Percentiles rank a stretch among this genome's conserved stretches.
These are phyloP conservation scores for Leishmania arabica DNA, from an alignment of 208 protist species.

Conservation along the genomic window DNA sequence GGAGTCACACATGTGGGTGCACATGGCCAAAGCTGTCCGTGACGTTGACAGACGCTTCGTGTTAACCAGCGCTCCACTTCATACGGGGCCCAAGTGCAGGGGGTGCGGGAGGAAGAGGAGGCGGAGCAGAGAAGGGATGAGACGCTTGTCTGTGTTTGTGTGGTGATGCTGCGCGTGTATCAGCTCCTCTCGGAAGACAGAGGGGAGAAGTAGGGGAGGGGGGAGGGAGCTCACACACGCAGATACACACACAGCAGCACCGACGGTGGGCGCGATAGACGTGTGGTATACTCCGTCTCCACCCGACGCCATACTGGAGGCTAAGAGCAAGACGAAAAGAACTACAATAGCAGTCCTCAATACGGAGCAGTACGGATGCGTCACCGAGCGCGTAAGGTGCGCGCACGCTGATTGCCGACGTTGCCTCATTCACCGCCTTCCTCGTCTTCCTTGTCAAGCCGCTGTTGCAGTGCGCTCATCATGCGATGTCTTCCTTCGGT, in stretches of 20 bases:
- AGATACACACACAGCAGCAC: background rate
- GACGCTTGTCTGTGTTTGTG: background rate
- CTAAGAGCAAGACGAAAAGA: background rate
- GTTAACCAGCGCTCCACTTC: background rate
- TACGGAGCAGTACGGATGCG: background rate
- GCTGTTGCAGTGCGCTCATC: conserved; percentile 33
- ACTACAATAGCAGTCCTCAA: background rate
- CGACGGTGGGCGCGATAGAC: background rate
- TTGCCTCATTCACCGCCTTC: conserved; percentile 7
- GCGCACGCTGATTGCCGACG: background rate
- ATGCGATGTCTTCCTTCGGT: conserved; percentile 28
- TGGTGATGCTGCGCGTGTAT: background rate
- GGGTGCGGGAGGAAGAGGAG: background rate
- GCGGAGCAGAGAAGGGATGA: background rate
- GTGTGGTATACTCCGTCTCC: background rate
- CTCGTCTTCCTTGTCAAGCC: conserved; percentile 37
- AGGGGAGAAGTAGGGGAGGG: background rate
- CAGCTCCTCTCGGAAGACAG: background rate
- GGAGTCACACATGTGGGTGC: background rate
- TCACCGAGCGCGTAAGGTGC: background rate
- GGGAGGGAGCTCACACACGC: background rate
- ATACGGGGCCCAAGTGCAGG: background rate
- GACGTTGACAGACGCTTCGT: background rate
- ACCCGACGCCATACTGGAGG: background rate
- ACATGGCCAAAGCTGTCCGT: background rate